These are phyloP conservation scores for Ophiostoma sp. DNA, from an alignment of 2,329 filamentous ascomycete genomes.

Conservation along the genomic window DNA sequence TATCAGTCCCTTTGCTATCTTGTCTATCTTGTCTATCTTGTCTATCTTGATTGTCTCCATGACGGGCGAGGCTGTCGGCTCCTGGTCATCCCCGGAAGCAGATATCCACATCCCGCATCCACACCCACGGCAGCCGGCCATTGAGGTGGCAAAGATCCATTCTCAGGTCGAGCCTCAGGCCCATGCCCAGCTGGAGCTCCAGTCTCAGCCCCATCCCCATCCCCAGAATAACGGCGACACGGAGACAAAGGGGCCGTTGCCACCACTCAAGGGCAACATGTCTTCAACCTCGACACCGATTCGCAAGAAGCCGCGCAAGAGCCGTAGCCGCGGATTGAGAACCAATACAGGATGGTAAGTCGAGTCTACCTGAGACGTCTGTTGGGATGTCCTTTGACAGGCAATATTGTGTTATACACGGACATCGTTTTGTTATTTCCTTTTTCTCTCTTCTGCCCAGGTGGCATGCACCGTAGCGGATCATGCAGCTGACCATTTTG, in stretches of 20 bases:
- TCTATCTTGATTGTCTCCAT: not conserved
- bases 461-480: not conserved
- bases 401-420: not conserved
- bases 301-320: constrained; percentile 18
- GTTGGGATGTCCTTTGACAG: too few species aligned
- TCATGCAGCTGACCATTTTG: not conserved
- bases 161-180: not conserved
- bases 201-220: not conserved
- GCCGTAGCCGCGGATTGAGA: constrained; percentile 15
- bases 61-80: not conserved
- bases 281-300: not conserved
- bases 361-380: too few species aligned
- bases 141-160: not conserved
- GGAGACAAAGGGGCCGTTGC: not conserved
- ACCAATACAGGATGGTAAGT: constrained; percentile 15
- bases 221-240: not conserved
- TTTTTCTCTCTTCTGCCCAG: not conserved
- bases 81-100: not conserved
- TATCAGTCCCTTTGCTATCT: not conserved
- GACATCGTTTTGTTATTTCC: not conserved
- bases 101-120: not conserved
- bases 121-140: not conserved
- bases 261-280: not conserved
- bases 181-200: not conserved
- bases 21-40: not conserved